Conservation (phyloP, 2,329 filamentous ascomycete species). For the Pseudogymnoascus sp. region DNA sequence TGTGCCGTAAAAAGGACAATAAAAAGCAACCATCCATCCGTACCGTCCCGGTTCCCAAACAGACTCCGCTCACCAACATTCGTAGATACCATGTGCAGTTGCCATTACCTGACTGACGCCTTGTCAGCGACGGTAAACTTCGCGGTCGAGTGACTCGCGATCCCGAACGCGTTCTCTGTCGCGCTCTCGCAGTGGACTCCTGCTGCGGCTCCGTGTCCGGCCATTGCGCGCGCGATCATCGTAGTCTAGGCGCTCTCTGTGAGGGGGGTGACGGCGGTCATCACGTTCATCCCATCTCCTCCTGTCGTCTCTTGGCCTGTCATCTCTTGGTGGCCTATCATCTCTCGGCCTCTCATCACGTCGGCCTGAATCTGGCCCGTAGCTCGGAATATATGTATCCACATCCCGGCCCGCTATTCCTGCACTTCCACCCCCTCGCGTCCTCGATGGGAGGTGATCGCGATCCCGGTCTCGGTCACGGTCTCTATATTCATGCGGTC, state of each 20-base stretch:
- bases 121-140: slow-evolving; percentile 10
- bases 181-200: slow-evolving; percentile 35
- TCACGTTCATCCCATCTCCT: slow-evolving; percentile 31
- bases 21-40: background rate
- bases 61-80: slow-evolving; percentile 2
- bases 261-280: slow-evolving; percentile 34
- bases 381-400: slow-evolving; percentile 46
- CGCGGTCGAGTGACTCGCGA: slow-evolving; percentile 23
- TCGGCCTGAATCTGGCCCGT: slow-evolving; percentile 32
- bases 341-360: slow-evolving; percentile 28
- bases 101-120: background rate
- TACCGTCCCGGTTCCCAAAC: background rate
- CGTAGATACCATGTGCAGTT: background rate
- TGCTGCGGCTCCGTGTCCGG: slow-evolving; percentile 37
- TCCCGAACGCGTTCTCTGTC: slow-evolving; percentile 39
- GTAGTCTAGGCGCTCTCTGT: slow-evolving; percentile 29
- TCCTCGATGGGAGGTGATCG: slow-evolving; percentile 20
- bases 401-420: slow-evolving; percentile 28
- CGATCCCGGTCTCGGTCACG: slow-evolving; percentile 31
- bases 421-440: slow-evolving; percentile 16
- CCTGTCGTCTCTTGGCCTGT: slow-evolving; percentile 25
- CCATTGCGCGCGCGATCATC: slow-evolving; percentile 28
- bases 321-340: slow-evolving; percentile 29
- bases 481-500: slow-evolving; percentile 36
- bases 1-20: background rate